phyloP scores from a whole-genome alignment of 192 early-diverging fungal species.

The Umbelopsis sp. region DNA sequence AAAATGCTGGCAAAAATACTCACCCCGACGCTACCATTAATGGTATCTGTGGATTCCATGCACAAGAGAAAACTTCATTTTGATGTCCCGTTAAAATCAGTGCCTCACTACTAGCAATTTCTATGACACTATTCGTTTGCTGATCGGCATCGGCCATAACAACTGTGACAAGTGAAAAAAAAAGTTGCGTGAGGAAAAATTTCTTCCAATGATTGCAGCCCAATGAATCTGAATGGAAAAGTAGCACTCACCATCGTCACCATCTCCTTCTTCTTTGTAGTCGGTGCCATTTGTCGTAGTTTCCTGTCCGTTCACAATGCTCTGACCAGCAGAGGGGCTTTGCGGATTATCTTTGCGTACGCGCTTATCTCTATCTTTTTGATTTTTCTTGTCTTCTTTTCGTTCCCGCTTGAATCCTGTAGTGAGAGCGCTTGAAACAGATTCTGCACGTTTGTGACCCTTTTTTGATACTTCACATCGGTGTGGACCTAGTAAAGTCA shows the following conservation, averaged over 20 bases:
- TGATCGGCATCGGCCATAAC: conserved; percentile 10
- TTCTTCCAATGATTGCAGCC: background rate
- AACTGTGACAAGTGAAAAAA: background rate
- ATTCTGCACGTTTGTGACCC: conserved; percentile 40
- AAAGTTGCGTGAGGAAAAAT: background rate
- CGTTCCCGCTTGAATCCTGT: conserved; percentile 37
- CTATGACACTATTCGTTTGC: conserved; percentile 6
- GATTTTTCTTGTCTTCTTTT: conserved; percentile 50
- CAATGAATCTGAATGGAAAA: background rate
- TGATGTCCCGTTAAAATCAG: conserved; percentile 62
- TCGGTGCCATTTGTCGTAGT: conserved; percentile 3
- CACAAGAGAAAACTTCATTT: conserved; percentile 72
- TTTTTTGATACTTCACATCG: conserved; percentile 55
- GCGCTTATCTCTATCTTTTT: conserved; percentile 56
- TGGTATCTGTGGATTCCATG: conserved; percentile 76
- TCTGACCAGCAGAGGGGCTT: conserved; percentile 18
- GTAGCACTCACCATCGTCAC: background rate
- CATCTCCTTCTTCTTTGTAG: conserved; percentile 13
- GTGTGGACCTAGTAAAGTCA: conserved; percentile 67
- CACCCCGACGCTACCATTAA: conserved; percentile 80
- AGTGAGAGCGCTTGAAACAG: conserved; percentile 6
- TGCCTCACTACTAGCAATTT: conserved; percentile 4
- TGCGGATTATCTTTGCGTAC: conserved; percentile 36
- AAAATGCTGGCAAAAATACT: background rate
- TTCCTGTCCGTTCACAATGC: conserved; percentile 15